Conservation (phyloP, 345 rosid species). For the Leavenworthia alabamica region DNA sequence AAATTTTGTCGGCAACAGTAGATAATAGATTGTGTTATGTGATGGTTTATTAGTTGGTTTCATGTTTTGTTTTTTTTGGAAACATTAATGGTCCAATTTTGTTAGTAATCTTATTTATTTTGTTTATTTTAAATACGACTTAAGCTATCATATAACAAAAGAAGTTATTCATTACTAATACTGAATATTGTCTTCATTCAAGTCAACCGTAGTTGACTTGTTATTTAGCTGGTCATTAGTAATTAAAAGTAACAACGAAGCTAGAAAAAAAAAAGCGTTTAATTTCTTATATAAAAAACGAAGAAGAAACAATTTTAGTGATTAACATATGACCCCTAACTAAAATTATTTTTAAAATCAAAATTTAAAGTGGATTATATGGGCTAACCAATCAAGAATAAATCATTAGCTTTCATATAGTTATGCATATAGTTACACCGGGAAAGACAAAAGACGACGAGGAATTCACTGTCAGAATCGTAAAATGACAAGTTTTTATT, state of each 20-base stretch:
- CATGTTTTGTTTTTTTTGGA: neutral
- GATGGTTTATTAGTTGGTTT: neutral
- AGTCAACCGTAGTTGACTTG: neutral
- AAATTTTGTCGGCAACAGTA: neutral
- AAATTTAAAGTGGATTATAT: neutral
- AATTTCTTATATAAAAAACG: neutral
- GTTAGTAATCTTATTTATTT: neutral
- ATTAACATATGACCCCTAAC: neutral
- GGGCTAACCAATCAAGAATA: conserved; percentile 11
- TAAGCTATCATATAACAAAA: neutral
- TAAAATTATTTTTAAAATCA: neutral
- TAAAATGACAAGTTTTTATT: neutral
- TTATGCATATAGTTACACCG: neutral
- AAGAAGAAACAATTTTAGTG: neutral
- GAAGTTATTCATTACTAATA: neutral
- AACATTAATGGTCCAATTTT: neutral
- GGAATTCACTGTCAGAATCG: neutral
- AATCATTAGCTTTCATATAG: neutral
- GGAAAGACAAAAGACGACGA: neutral
- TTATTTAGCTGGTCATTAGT: neutral
- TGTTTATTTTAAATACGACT: neutral
- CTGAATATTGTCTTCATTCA: neutral
- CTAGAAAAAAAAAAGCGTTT: neutral
- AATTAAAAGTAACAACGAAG: neutral
- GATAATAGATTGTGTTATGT: neutral